Conservation (phyloP, 2,329 filamentous ascomycete genomes). For the Hortaea werneckii region DNA sequence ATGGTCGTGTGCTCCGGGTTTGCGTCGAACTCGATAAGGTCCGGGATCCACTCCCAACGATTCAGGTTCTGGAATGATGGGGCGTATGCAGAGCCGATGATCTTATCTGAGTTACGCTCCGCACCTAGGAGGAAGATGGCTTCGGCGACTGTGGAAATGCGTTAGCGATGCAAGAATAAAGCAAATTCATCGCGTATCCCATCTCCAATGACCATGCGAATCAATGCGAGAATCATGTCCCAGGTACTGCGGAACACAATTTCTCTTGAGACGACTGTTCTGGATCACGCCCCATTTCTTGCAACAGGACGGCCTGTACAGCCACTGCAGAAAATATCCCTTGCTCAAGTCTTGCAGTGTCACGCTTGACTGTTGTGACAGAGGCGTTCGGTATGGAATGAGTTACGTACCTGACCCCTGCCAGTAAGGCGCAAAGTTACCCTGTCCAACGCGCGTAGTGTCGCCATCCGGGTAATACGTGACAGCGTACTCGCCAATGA, state of each 20-base stretch:
- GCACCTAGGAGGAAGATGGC: conserved; percentile 55
- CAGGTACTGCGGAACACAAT: no score
- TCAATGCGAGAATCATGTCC: no score
- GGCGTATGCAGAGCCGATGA: conserved; percentile 44
- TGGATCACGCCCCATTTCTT: no score
- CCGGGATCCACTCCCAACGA: conserved; percentile 25
- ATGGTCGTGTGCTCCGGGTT: conserved; percentile 25
- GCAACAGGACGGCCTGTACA: no score
- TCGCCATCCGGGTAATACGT: conserved; percentile 39
- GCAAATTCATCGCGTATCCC: no score
- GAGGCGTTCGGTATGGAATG: not conserved
- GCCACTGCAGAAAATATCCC: no score
- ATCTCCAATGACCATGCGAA: no score
- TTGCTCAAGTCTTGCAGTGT: not conserved
- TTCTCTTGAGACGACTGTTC: no score
- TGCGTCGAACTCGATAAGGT: conserved; percentile 32
- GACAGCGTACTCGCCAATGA: conserved; percentile 43
- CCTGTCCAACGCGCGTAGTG: not conserved
- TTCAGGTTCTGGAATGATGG: conserved; percentile 22
- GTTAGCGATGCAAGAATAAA: no score
- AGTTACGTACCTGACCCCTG: not conserved
- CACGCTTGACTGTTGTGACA: no score
- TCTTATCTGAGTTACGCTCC: conserved; percentile 53
- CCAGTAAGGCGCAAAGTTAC: not conserved
- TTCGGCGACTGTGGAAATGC: conserved; percentile 51